Base-by-base conservation (phyloP, 2,329 filamentous ascomycete genomes). In the Cladosporium sp. region DNA sequence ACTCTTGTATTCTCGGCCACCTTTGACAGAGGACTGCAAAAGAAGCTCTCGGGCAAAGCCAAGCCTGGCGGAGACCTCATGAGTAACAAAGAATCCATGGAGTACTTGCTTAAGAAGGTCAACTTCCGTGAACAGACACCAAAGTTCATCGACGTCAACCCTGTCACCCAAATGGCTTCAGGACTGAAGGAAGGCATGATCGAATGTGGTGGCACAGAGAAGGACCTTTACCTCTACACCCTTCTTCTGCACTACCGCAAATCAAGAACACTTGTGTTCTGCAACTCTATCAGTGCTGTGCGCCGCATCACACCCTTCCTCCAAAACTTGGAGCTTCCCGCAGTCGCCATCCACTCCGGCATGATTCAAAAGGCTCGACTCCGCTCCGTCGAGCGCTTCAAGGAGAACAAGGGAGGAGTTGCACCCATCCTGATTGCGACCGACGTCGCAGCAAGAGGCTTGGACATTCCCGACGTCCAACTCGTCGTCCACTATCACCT, bases 1-100 rank as follows among this genome's bases (percentile, higher is more conserved):
- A 97, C 91, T 0, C 78, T 98, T 0, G 89, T 98, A 16, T 98
- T 98, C 68, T 97, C 93, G 0, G 93, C 93, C 0, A 98, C 93
- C 0, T 95, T 98, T 67, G 87, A 95, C 65, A 92, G 91, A 62
- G 84, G 85, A 0, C 72, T 98, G 25, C 92, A 97, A 65, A 88
- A 92, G 59, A 97, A 96, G 67, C 78, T 98, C 11, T 83, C 87
- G 1, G 86, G 88, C 20, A 94, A 90, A 66, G 77, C 79, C 16
- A 83, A 80, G 50, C 79, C 74, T 56, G 30, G 22, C 12, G 71
- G 76, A 54, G 79, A 85, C 57, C 69, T 90, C 25, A 78, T 87
- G 71, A 81, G 77, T 59, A 80, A 88, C 50, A 81, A 84, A 54
- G 83, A 94, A 60, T 92, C 88, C 0, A 88, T 97, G 83, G 90